These are phyloP conservation scores for Fraxinus ornus DNA, from an alignment of 305 asterid genomes.

Conservation along the genomic window DNA sequence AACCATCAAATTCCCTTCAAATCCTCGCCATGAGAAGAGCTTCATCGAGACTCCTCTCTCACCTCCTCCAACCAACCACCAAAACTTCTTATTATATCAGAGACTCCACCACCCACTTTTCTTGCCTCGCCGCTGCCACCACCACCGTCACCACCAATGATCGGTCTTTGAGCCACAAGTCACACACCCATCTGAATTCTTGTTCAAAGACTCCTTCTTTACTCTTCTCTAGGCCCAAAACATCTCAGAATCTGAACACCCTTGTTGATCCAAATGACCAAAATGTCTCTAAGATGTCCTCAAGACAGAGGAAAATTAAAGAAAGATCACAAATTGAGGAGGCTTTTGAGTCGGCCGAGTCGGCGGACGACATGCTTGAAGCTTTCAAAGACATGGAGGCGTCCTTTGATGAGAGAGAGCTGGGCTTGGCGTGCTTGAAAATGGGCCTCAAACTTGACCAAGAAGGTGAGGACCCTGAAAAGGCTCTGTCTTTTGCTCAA, in stretches of 20 bases:
- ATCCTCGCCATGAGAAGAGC: constrained; percentile 66
- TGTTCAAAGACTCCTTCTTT: constrained; percentile 36
- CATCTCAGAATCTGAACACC: constrained; percentile 44
- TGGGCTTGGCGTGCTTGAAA: constrained; percentile 79
- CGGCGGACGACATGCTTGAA: constrained; percentile 69
- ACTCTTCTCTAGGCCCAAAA: constrained; percentile 30
- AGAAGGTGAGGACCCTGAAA: constrained; percentile 72
- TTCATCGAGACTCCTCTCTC: constrained; percentile 44
- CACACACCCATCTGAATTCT: constrained; percentile 31
- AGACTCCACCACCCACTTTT: constrained; percentile 24
- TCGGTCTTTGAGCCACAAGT: constrained; percentile 20
- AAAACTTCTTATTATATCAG: constrained; percentile 33
- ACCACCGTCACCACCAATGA: constrained; percentile 21
- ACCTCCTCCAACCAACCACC: constrained; percentile 35
- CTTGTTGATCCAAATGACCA: constrained; percentile 39
- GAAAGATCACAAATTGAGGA: constrained; percentile 71
- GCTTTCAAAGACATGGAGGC: constrained; percentile 71
- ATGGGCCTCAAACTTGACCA: constrained; percentile 82
- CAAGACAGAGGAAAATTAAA: constrained; percentile 68
- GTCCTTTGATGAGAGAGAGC: constrained; percentile 62
- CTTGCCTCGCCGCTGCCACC: constrained; percentile 5
- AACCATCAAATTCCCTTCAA: neutral
- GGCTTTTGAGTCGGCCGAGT: constrained; percentile 75
- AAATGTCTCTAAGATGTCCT: constrained; percentile 42
- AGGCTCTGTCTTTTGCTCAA: constrained; percentile 57